Evolutionary conservation across 208 protist species (phyloP), one percentile per base, ranked within the genome.

Genomic region (Porcisia hertigi): DNA sequence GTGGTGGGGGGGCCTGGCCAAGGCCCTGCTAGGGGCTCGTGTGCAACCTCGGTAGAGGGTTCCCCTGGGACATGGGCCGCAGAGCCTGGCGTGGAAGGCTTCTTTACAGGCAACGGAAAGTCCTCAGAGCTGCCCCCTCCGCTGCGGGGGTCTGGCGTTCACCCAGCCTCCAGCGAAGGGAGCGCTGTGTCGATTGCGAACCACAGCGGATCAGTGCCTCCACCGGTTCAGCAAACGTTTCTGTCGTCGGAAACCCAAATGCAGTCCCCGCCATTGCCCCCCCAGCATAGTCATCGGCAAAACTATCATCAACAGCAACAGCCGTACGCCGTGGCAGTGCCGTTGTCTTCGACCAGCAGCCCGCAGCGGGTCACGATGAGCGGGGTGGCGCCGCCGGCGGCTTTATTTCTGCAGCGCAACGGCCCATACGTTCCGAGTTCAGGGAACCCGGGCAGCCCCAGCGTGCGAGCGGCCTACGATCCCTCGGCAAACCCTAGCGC

Each of bases 301-400:
- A 52, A 52, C 11, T 52, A 45, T 1, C 58, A 73, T 34, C 58
- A 67, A 54, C 67, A 71, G n/a, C 73, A 73, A 63, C 73, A 75
- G 69, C 70, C 55, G 39, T 83, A 76, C 65, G 72, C 41, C n/a
- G 73, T 73, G 36, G 36, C 74, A 45, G 59, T 79, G 64, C 79
- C 74, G 25, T 76, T 62, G 0, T 59, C 66, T 8, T 60, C 52
- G 53, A 34, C 39, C 53, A 53, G 12, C 58, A 69, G 58, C 53
- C 36, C 12, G 55, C 65, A 77, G 49, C 73, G 39, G 36, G 47
- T 58, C 58, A 54, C 36, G 8, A 30, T 25, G 2, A 45, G 49
- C 25, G 67, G 66, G 45, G 62, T 65, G 25, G 23, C 39, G 62
- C 75, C 53, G 63, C 65, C 54, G 45, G 69, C 57, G 63, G 45